Evolutionary conservation across 805 yeast species (phyloP), one percentile per base, ranked within the genome.

Genomic region (Wickerhamomyces alni): DNA sequence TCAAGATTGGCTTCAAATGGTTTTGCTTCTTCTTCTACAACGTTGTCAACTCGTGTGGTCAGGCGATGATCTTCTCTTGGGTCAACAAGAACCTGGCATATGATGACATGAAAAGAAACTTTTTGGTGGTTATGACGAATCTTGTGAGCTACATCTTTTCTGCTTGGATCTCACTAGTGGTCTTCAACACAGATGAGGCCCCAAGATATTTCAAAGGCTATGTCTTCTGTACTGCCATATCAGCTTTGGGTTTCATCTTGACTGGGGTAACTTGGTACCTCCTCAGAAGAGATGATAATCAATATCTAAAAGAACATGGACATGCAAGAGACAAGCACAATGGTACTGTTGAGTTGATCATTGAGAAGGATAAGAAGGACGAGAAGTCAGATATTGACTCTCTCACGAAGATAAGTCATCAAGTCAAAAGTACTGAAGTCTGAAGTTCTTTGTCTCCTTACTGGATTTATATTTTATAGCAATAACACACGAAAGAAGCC

Each of bases 41-140:
- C 75, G 3, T 52, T 70, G 13, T 77, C 78, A 9, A 59, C 70
- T 51, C 71, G 3, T 68, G 68, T 69, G 81, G 78, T 1, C 80
- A 73, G 57, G 80, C 80, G 3, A 65, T 71, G 46, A 71, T 75
- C 12, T 75, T 69, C 43, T 62, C 77, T 3, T 77, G 82, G 82
- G 67, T 75, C 28, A 76, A 76, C 50, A 59, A 74, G 28, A 48
- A 68, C 19, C 51, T 76, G 16, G 61, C 62, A 19, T 41, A 48
- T 36, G 58, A 60, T 38, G 63, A 60, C 38, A 46, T 52, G 54
- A 55, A 58, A 45, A 45, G 71, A 31, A 60, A 57, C 37, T 57
- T 66, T 26, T 59, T 65, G 5, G 67, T 69, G 13, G 70, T 62
- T 8, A 41, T 56, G 7, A 69, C 72, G 21, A 69, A 70, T 46